A percentile compares a stretch with the other conserved stretches of the same genome.
These are phyloP conservation scores for Blastobotrys capitulatus DNA, from an alignment of 1,139 yeast species.

Conservation along the genomic window DNA sequence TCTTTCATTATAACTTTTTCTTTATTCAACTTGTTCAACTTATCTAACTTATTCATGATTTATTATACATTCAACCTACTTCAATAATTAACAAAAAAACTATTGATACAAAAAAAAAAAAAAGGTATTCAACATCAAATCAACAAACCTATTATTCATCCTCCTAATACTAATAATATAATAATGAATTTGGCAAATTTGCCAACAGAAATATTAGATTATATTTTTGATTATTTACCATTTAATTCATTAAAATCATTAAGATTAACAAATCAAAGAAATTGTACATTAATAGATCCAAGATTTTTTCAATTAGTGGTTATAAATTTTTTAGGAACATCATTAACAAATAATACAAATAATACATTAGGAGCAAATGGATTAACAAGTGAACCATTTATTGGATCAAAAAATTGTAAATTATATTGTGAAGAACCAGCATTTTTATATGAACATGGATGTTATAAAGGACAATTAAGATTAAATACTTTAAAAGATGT, in stretches of 20 bases:
- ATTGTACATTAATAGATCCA: background rate
- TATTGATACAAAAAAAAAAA: too few species aligned
- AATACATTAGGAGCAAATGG: background rate
- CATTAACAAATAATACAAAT: background rate
- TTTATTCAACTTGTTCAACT: too few species aligned
- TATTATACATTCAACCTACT: too few species aligned
- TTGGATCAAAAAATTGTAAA: background rate
- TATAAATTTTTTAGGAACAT: background rate
- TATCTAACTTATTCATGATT: too few species aligned
- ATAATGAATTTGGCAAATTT: background rate
- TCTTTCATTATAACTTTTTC: too few species aligned
- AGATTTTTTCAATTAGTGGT: background rate
- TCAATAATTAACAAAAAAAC: too few species aligned
- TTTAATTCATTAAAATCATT: background rate
- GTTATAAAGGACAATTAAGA: constrained; percentile 3
- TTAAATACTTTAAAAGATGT: background rate
- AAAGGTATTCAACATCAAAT: too few species aligned
- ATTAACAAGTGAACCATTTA: background rate
- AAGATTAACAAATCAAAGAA: background rate
- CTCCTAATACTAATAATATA: too few species aligned
- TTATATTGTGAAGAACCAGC: constrained; percentile 5
- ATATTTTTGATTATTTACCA: constrained; percentile 2
- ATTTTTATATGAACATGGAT: constrained; percentile 4
- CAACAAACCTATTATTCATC: too few species aligned
- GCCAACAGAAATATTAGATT: constrained; percentile 6